Conservation (phyloP, 768 basidiomycete species). For the Trametes punicea region DNA sequence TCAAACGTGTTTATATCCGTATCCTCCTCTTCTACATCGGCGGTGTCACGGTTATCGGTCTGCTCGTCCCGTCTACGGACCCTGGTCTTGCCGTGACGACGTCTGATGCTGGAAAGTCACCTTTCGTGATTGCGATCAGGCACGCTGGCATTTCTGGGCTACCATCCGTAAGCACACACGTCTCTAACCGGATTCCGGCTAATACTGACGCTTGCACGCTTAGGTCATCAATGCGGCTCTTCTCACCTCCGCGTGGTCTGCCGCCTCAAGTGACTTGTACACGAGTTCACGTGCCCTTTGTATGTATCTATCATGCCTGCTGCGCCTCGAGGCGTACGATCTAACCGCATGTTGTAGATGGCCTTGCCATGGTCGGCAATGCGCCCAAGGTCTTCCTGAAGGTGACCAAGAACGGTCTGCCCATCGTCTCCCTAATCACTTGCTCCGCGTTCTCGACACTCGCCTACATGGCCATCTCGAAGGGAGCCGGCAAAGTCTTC, state of each 20-base stretch:
- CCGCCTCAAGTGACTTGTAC: conserved; percentile 85
- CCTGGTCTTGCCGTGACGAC: conserved; percentile 45
- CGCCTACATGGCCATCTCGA: conserved; percentile 78
- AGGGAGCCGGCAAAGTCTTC: conserved; percentile 72
- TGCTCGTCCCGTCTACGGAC: conserved; percentile 76
- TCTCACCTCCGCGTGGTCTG: conserved; percentile 90
- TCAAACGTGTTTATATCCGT: conserved; percentile 63
- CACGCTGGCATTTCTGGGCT: conserved; percentile 83
- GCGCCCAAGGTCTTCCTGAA: conserved; percentile 77
- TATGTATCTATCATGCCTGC: conserved; percentile 37
- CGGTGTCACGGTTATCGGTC: conserved; percentile 73
- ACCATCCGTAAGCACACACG: conserved; percentile 63
- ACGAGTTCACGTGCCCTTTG: conserved; percentile 86
- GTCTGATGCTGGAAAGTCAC: conserved; percentile 64
- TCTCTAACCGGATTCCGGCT: neutral
- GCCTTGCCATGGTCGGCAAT: conserved; percentile 74
- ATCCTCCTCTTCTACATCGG: conserved; percentile 65
- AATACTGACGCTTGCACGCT: neutral
- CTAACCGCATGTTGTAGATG: conserved; percentile 45
- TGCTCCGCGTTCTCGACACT: conserved; percentile 63
- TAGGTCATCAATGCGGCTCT: conserved; percentile 81
- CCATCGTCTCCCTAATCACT: conserved; percentile 67
- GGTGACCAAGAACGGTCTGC: conserved; percentile 72
- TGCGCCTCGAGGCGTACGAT: neutral
- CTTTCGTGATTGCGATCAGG: conserved; percentile 89